Evolutionary conservation across 495 filamentous ascomycete genomes (phyloP).

Genomic region (Trichoderma reesei): DNA sequence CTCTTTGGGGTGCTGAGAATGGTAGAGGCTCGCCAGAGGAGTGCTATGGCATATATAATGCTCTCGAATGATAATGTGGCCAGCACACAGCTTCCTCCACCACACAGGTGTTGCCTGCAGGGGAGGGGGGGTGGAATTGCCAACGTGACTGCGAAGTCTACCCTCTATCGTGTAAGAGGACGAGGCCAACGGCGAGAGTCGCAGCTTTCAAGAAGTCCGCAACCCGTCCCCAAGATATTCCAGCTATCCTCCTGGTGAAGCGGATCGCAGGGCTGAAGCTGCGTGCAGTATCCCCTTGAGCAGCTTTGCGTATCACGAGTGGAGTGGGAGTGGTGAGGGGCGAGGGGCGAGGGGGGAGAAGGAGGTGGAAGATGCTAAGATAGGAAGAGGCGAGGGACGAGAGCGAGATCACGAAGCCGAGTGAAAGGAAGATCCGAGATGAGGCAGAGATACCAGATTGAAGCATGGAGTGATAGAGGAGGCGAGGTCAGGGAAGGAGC

Average conservation of each 20-base stretch:
- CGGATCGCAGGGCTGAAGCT: not conserved
- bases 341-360: not conserved
- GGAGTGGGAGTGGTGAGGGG: not conserved
- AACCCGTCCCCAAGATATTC: not conserved
- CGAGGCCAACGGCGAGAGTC: not conserved
- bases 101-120: not conserved
- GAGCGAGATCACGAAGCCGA: not conserved
- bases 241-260: not conserved
- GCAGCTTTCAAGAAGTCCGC: not conserved
- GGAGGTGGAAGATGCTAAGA: not conserved
- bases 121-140: not conserved
- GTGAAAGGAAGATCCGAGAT: not conserved
- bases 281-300: not conserved
- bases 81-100: not conserved
- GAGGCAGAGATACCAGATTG: not conserved
- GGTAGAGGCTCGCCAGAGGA: not conserved
- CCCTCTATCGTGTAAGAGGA: not conserved
- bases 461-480: not conserved
- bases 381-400: not conserved
- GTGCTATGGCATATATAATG: not conserved
- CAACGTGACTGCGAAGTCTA: not conserved
- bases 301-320: not conserved
- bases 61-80: not conserved
- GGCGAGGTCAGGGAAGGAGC: not conserved
- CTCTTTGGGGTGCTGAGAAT: not conserved